Evolutionary conservation across 1,284 basidiomycete genomes (phyloP), one percentile per base, ranked within the genome.

Genomic region (Phlebopus sp.): DNA sequence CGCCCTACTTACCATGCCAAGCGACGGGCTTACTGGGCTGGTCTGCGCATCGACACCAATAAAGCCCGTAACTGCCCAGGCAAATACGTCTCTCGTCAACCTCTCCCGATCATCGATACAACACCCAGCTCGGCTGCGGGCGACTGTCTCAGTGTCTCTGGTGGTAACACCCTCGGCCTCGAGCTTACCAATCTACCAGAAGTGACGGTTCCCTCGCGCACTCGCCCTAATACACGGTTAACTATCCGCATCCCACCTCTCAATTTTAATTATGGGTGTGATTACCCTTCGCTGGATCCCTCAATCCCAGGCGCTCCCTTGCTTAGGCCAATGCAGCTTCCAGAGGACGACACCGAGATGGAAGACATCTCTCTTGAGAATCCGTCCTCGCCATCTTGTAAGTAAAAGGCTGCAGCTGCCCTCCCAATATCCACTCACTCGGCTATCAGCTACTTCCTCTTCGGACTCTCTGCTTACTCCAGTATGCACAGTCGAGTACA

Each of bases 101-200:
- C 77, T 3, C 66, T 74, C 8, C 77, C 77, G 11, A 56, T 77
- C 46, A 48, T 81, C 30, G 76, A 76, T 37, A 45, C 58, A 5
- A 52, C 54, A 11, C 49, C 49, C 23, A 54, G 45, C 21, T 23
- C 21, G 21, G 21, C 35, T 14, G 23, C 37, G 21, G 4, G 27
- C 4, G 18, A 27, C 15, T n/a, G 8, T 9, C 11, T 38, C 27
- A 25, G 29, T 10, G 37, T 10, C 29, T 3, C 34, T 13, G 25
- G n/a, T 8, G 39, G 29, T 5, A 42, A 39, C 18, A 3, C 36
- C 49, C 51, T 42, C 27, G 39, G 17, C 1, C 5, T 29, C 7
- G 25, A 40, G 4, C 35, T 58, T 5, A 42, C 44, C 15, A 47
- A 49, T 17, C 7, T 53, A 23, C 51, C 55, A 14, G 38, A 48